Conservation (phyloP, 768 basidiomycete species). For the Calocybe gangraenosa region DNA sequence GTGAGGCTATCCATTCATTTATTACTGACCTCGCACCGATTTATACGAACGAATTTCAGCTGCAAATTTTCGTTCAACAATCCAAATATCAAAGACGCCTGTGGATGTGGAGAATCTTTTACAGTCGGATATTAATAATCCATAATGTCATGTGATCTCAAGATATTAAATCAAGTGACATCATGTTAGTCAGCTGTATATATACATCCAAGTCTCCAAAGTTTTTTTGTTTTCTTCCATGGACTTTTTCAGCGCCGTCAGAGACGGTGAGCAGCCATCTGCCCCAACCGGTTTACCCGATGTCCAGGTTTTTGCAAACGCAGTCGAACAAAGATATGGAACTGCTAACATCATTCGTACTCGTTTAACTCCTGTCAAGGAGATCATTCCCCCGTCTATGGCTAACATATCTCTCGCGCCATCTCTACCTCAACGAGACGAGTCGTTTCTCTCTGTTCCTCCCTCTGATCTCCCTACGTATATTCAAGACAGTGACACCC, state of each 20-base stretch:
- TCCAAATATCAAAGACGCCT: slow-evolving; percentile 92
- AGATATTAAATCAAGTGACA: slow-evolving; percentile 6
- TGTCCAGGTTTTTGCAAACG: slow-evolving; percentile 48
- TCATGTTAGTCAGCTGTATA: slow-evolving; percentile 14
- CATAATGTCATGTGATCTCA: slow-evolving; percentile 17
- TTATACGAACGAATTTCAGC: slow-evolving; percentile 29
- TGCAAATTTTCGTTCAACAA: slow-evolving; percentile 84
- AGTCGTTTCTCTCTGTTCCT: slow-evolving; percentile 20
- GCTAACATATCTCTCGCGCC: slow-evolving; percentile 3
- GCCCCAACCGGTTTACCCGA: slow-evolving; percentile 19
- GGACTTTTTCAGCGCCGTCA: slow-evolving; percentile 41
- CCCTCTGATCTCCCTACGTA: slow-evolving; percentile 24
- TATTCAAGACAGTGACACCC: slow-evolving; percentile 33
- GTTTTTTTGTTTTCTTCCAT: slow-evolving; percentile 11
- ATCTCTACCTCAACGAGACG: slow-evolving; percentile 4
- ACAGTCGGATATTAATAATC: slow-evolving; percentile 38
- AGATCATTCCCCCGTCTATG: not conserved
- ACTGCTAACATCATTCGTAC: slow-evolving; percentile 29
- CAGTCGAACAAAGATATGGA: slow-evolving; percentile 45
- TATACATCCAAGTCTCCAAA: not conserved
- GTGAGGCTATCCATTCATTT: slow-evolving; percentile 26
- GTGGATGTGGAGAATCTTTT: slow-evolving; percentile 94
- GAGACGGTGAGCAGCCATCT: slow-evolving; percentile 12
- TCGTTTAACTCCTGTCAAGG: slow-evolving; percentile 25
- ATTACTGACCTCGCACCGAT: not conserved